Conservation (phyloP, 257 asterid species). For the Rauvolfia tetraphylla region DNA sequence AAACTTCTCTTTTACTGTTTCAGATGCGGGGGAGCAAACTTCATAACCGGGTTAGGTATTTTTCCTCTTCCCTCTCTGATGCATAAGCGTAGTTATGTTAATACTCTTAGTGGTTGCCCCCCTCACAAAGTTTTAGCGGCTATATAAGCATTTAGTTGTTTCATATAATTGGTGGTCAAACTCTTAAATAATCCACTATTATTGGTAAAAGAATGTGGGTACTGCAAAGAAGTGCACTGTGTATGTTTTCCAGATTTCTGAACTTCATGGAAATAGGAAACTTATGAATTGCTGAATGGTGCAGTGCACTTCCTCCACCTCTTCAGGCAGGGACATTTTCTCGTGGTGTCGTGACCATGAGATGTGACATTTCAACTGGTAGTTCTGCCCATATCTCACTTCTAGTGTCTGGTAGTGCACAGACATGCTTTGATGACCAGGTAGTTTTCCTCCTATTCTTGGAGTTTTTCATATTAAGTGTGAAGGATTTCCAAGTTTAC, state of each 20-base stretch:
- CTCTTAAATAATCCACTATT: not conserved
- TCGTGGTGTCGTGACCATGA: slow-evolving; percentile 96
- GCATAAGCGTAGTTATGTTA: not conserved
- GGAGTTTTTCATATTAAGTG: not conserved
- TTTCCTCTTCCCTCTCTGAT: not conserved
- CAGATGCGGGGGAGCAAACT: slow-evolving; percentile 97
- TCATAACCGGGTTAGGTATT: slow-evolving; percentile 92
- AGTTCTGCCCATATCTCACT: slow-evolving; percentile 94
- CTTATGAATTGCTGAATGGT: slow-evolving; percentile 11
- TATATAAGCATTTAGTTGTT: not conserved
- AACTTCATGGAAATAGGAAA: not conserved
- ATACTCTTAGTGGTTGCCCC: not conserved
- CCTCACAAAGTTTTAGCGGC: not conserved
- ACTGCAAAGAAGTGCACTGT: not conserved
- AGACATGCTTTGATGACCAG: slow-evolving; percentile 95
- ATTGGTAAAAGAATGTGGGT: not conserved
- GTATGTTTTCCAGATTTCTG: not conserved
- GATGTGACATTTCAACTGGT: slow-evolving; percentile 91
- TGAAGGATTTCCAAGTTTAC: not conserved
- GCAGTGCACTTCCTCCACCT: slow-evolving; percentile 97
- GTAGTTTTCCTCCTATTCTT: slow-evolving; percentile 26
- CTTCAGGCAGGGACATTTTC: slow-evolving; percentile 94
- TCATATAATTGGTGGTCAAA: not conserved
- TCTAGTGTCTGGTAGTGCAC: slow-evolving; percentile 95
- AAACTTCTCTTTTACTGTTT: slow-evolving; percentile 23